Evolutionary conservation across 371 early-diverging fungal genomes (phyloP).

Genomic region (Hamiltosporidium tvaerminnensis): DNA sequence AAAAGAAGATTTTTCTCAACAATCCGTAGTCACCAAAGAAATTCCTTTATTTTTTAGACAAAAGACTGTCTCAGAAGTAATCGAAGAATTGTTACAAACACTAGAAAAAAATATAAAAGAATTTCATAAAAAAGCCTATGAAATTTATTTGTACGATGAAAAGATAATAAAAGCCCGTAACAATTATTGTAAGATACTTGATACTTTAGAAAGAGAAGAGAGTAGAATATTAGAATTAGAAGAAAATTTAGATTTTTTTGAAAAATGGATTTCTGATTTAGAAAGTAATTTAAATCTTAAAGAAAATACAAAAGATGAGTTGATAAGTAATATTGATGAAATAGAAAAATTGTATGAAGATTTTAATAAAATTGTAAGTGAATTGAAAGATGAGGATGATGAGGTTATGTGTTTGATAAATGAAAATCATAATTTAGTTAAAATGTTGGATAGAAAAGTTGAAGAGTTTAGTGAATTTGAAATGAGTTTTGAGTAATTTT

Average conservation of each 20-base stretch:
- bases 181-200: conserved; percentile 22
- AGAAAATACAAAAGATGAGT: conserved; percentile 6
- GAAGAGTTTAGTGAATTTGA: too few species aligned
- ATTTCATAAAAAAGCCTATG: conserved; percentile 32
- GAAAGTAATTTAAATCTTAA: conserved; percentile 9
- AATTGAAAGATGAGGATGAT: conserved; percentile 38
- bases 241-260: conserved; percentile 34
- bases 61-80: conserved; percentile 30
- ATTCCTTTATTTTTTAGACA: too few species aligned
- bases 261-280: background rate
- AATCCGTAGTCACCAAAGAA: too few species aligned
- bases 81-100: conserved; percentile 24
- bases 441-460: conserved; percentile 30
- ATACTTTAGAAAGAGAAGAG: conserved; percentile 27
- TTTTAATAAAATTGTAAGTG: conserved; percentile 27
- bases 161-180: conserved; percentile 34
- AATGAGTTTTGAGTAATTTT: too few species aligned
- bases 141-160: conserved; percentile 34
- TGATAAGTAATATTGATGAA: conserved; percentile 16
- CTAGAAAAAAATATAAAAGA: conserved; percentile 38
- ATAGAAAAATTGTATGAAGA: conserved; percentile 39
- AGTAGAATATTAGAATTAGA: conserved; percentile 27
- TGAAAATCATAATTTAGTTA: conserved; percentile 36
- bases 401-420: conserved; percentile 43
- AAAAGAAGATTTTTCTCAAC: too few species aligned